Conservation (phyloP, 345 rosid species). For the Hevea brasiliensis region DNA sequence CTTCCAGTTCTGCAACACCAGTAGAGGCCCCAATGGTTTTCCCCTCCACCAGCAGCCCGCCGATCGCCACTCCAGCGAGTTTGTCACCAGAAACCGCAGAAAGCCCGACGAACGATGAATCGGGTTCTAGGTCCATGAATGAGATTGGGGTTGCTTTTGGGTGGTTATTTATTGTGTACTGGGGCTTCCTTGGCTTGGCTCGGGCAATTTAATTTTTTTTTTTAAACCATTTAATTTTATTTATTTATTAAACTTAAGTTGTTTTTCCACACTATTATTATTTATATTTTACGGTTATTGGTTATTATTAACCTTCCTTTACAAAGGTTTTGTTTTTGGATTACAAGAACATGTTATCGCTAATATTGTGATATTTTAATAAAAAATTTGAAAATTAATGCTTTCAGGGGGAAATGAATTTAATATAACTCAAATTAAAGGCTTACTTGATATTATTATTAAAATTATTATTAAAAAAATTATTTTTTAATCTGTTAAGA, state of each 20-base stretch:
- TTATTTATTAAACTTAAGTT: not conserved
- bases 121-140: constrained; percentile 42
- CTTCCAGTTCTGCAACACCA: constrained; percentile 52
- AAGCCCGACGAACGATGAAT: constrained; percentile 36
- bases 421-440: too few relatives aligned
- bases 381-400: too few relatives aligned
- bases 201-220: constrained; percentile 8
- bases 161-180: constrained; percentile 2
- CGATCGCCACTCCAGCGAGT: constrained; percentile 25
- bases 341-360: too few relatives aligned
- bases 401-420: too few relatives aligned
- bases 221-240: too few relatives aligned
- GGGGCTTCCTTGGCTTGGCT: constrained; percentile 5
- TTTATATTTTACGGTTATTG: not conserved
- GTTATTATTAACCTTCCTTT: not conserved
- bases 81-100: constrained; percentile 37
- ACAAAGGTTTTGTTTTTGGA: too few relatives aligned
- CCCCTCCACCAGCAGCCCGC: constrained; percentile 51
- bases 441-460: too few relatives aligned
- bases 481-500: too few relatives aligned
- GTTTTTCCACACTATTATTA: not conserved
- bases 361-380: not conserved
- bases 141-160: constrained; percentile 6
- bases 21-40: constrained; percentile 46
- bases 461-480: too few relatives aligned